A percentile compares a stretch with the other conserved stretches of the same genome.
Evolutionary conservation across 176 grass and related monocot species (phyloP).

Genomic region (Aegilops umbellulata): DNA sequence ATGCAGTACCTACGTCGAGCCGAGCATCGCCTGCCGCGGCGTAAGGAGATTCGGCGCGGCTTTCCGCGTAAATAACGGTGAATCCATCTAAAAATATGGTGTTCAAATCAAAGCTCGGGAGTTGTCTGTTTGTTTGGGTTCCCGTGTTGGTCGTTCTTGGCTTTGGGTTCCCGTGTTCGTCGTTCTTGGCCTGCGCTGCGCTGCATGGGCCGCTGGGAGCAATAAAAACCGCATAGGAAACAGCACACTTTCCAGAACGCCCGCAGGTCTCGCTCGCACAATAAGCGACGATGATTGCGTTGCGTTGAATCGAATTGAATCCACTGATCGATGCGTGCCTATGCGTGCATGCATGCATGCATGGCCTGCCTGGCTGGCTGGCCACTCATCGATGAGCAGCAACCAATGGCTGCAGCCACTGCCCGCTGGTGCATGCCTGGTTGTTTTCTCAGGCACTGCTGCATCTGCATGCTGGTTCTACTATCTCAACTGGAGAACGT

Average conservation of each 20-base stretch:
- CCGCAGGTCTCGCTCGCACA: not conserved
- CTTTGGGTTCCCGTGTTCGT: slow-evolving; percentile 17
- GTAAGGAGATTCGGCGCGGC: not conserved
- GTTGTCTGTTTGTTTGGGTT: not conserved
- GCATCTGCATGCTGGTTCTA: not conserved
- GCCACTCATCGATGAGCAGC: not conserved
- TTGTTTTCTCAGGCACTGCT: not conserved
- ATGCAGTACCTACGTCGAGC: too few species aligned
- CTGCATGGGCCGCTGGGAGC: slow-evolving; percentile 10
- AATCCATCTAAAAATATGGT: not conserved
- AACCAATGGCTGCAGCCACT: not conserved
- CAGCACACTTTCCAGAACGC: slow-evolving; percentile 34
- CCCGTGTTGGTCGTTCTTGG: not conserved
- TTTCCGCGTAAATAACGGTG: slow-evolving; percentile 49
- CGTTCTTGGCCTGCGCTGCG: not conserved
- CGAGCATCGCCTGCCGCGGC: not conserved
- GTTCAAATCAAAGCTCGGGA: slow-evolving; percentile 10
- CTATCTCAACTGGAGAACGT: not conserved
- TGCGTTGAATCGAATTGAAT: not conserved
- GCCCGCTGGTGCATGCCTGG: not conserved
- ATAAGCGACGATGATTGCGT: not conserved
- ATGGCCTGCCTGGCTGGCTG: not conserved
- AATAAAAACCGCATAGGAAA: too few species aligned
- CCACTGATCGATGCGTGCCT: not conserved
- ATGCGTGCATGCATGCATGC: not conserved